These are phyloP conservation scores for Bauhinia variegata DNA, from an alignment of 306 rosid species.

Conservation along the genomic window DNA sequence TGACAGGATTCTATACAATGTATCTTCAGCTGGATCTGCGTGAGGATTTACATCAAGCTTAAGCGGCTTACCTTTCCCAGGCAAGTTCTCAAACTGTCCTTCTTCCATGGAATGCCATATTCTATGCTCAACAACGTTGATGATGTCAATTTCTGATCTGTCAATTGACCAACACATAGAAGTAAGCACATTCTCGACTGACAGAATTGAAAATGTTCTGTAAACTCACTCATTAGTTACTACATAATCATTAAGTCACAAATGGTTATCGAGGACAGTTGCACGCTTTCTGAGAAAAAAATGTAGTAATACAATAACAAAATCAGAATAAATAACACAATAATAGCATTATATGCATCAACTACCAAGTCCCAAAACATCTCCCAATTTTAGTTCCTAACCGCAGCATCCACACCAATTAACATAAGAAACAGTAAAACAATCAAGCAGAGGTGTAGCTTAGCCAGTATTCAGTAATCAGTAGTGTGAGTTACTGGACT, in stretches of 20 bases:
- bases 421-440: neutral
- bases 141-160: constrained; percentile 88
- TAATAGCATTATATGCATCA: neutral
- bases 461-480: neutral
- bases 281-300: neutral
- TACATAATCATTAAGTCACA: neutral
- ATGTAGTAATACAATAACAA: too few species aligned
- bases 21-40: constrained; percentile 92
- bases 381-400: neutral
- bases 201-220: too few species aligned
- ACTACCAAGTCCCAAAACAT: neutral
- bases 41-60: constrained; percentile 75
- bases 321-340: neutral
- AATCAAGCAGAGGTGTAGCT: neutral
- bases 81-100: constrained; percentile 84
- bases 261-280: too few species aligned
- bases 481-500: neutral
- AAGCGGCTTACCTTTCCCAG: constrained; percentile 92
- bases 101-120: constrained; percentile 98
- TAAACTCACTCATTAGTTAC: too few species aligned
- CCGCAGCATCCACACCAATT: neutral
- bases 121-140: constrained; percentile 87
- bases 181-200: too few species aligned
- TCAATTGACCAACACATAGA: constrained; percentile 12
- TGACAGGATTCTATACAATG: constrained; percentile 71